Percentiles rank a stretch among this genome's conserved stretches.
Evolutionary conservation across 192 early-diverging fungal genomes (phyloP).

Genomic region (Rhizophagus clarus): DNA sequence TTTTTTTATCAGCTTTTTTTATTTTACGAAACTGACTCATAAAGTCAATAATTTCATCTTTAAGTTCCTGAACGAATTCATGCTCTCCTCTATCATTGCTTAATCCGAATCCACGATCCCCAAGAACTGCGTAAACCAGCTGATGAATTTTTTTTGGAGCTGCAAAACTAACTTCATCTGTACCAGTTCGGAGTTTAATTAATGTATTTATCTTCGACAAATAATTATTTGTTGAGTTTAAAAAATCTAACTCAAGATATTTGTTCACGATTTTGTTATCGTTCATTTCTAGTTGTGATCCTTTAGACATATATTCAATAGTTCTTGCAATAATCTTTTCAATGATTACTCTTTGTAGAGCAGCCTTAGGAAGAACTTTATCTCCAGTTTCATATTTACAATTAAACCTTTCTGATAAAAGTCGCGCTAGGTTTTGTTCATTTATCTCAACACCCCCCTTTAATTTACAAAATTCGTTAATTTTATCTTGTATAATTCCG

Average conservation of each 20-base stretch:
- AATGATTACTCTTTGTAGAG: background rate
- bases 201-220: background rate
- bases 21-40: slow-evolving; percentile 3
- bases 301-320: background rate
- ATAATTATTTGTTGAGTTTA: background rate
- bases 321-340: background rate
- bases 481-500: background rate
- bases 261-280: background rate
- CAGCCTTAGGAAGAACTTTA: background rate
- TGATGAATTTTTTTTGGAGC: slow-evolving; percentile 18
- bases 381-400: background rate
- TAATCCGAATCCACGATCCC: slow-evolving; percentile 8
- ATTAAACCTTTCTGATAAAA: background rate
- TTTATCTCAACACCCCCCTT: background rate
- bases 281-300: too few relatives aligned
- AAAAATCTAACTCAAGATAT: background rate
- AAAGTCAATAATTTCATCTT: background rate
- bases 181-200: background rate
- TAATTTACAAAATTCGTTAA: background rate
- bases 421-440: background rate
- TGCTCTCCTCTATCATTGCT: background rate
- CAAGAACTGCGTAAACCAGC: slow-evolving; percentile 6
- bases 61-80: background rate
- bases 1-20: background rate
- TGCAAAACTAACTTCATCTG: background rate